phyloP scores from a whole-genome alignment of 164 flowering plant species.

The Stephania japonica region DNA sequence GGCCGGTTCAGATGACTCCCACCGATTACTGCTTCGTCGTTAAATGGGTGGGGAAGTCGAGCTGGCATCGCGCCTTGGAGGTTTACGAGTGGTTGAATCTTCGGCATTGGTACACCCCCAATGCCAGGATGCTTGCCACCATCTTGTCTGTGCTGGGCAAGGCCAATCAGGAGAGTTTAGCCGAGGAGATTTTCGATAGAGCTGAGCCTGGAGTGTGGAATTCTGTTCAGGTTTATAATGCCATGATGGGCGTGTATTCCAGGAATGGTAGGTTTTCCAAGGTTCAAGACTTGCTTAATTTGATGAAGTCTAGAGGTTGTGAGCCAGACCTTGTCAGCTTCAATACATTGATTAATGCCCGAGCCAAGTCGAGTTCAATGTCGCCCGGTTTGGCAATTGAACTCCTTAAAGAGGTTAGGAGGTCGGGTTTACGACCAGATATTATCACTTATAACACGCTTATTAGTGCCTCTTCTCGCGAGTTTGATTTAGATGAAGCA shows the following conservation, averaged over 20 bases:
- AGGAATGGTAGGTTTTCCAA: conserved; percentile 60
- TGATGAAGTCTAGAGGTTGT: conserved; percentile 74
- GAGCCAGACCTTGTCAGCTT: conserved; percentile 89
- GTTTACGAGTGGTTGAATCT: conserved; percentile 89
- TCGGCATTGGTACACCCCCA: conserved; percentile 77
- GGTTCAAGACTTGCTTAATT: conserved; percentile 61
- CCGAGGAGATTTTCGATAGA: conserved; percentile 61
- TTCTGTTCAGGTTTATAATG: conserved; percentile 82
- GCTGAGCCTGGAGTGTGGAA: conserved; percentile 44
- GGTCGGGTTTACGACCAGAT: conserved; percentile 74
- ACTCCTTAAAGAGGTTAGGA: conserved; percentile 64
- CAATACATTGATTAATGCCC: conserved; percentile 89
- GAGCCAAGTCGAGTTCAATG: conserved; percentile 51
- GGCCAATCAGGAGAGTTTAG: conserved; percentile 76
- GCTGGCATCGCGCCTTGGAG: conserved; percentile 89
- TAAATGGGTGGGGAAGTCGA: conserved; percentile 73
- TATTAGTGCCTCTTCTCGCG: conserved; percentile 83
- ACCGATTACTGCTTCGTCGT: conserved; percentile 86
- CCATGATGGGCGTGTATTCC: conserved; percentile 96
- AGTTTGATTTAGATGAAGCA: conserved; percentile 74
- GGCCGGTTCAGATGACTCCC: conserved; percentile 79
- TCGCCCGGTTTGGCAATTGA: conserved; percentile 47
- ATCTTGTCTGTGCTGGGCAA: conserved; percentile 77
- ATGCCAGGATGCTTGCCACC: conserved; percentile 82
- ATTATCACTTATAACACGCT: conserved; percentile 90